These are phyloP conservation scores for Trifolium pratense DNA, from an alignment of 306 rosid genomes.

Conservation along the genomic window DNA sequence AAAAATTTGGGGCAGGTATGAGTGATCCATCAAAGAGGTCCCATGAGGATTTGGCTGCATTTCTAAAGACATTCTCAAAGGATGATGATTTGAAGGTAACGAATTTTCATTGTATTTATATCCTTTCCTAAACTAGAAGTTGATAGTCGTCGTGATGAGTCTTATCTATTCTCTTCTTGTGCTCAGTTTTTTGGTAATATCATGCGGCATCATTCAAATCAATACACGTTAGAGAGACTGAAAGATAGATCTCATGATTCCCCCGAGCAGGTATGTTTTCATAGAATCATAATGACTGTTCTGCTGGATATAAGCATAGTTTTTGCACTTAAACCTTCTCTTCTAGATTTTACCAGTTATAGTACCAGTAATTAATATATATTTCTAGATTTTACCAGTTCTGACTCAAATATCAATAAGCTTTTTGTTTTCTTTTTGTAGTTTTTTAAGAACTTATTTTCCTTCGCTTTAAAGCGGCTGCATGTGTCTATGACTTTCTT, in stretches of 20 bases:
- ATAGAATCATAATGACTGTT: conserved; percentile 1
- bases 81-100: conserved; percentile 60
- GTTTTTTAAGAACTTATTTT: not conserved
- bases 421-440: not conserved
- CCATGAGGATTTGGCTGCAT: conserved; percentile 59
- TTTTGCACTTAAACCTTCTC: conserved; percentile 12
- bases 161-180: conserved; percentile 16
- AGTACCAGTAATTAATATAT: not conserved
- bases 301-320: not conserved
- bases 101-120: not conserved
- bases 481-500: not conserved
- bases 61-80: conserved; percentile 63
- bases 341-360: conserved; percentile 22
- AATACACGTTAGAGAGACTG: conserved; percentile 45
- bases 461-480: not conserved
- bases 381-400: conserved; percentile 31
- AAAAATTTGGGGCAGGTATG: conserved; percentile 63
- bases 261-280: conserved; percentile 68
- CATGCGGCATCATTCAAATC: conserved; percentile 60
- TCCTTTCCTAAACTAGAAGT: conserved; percentile 4
- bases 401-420: conserved; percentile 17
- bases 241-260: conserved; percentile 51
- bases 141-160: not conserved
- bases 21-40: conserved; percentile 81
- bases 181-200: conserved; percentile 63